Conservation (phyloP, 2,329 filamentous ascomycete genomes). For the Geosmithia morbida region DNA sequence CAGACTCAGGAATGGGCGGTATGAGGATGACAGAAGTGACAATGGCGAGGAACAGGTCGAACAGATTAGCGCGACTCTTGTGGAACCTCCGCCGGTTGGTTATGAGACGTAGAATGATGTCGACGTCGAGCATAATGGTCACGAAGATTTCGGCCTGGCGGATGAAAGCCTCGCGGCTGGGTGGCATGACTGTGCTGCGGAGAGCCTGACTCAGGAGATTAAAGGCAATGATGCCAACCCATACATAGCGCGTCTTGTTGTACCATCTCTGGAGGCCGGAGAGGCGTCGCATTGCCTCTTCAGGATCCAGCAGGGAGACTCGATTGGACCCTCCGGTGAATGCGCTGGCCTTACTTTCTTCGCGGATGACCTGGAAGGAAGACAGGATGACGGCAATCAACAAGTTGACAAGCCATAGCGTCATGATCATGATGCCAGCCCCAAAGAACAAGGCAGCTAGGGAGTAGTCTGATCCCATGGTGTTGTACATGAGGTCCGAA, state of each 20-base stretch:
- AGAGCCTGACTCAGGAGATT: constrained; percentile 69
- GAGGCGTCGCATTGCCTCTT: constrained; percentile 20
- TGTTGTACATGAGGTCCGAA: constrained; percentile 86
- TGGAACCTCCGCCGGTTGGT: constrained; percentile 75
- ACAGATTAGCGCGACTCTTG: constrained; percentile 55
- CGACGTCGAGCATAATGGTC: constrained; percentile 63
- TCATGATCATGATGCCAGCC: constrained; percentile 73
- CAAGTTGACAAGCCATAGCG: constrained; percentile 92
- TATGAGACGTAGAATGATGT: constrained; percentile 67
- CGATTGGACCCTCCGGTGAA: constrained; percentile 58
- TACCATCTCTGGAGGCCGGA: constrained; percentile 55
- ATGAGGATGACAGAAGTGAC: constrained; percentile 77
- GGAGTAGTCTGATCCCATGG: constrained; percentile 82
- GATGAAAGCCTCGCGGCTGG: constrained; percentile 47
- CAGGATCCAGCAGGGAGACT: background rate
- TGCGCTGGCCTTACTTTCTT: constrained; percentile 87
- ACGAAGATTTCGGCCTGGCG: constrained; percentile 58
- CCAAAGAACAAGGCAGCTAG: constrained; percentile 67
- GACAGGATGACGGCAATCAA: constrained; percentile 94
- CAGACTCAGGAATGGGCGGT: constrained; percentile 60
- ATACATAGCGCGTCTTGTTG: constrained; percentile 59
- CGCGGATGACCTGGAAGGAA: constrained; percentile 93
- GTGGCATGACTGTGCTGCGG: constrained; percentile 64
- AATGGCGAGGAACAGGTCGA: constrained; percentile 68
- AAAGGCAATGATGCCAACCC: constrained; percentile 68